phyloP scores from a whole-genome alignment of 2,329 filamentous ascomycete genomes.

The Albifimbria verrucaria region DNA sequence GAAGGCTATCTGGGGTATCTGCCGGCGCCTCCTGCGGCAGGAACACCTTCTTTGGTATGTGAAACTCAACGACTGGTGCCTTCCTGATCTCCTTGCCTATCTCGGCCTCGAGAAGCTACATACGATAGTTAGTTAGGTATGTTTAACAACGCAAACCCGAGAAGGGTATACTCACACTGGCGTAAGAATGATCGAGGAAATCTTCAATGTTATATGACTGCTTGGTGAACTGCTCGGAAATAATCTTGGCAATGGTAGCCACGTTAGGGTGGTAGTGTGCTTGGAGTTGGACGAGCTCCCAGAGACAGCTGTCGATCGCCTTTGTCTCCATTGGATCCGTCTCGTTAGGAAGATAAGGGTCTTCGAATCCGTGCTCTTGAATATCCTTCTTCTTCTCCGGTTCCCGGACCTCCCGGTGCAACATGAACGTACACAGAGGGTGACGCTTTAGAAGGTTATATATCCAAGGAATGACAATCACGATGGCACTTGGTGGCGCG shows the following conservation, averaged over 20 bases:
- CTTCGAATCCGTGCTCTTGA: slow-evolving; percentile 57
- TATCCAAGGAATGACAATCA: slow-evolving; percentile 85
- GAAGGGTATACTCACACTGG: slow-evolving; percentile 55
- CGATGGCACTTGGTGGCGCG: slow-evolving; percentile 84
- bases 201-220: slow-evolving; percentile 93
- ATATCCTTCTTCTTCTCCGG: slow-evolving; percentile 55
- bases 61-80: slow-evolving; percentile 83
- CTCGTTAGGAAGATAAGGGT: slow-evolving; percentile 76
- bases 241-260: slow-evolving; percentile 86
- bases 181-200: slow-evolving; percentile 93
- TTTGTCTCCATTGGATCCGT: slow-evolving; percentile 78
- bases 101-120: slow-evolving; percentile 77
- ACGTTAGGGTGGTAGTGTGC: slow-evolving; percentile 97
- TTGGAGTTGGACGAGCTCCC: slow-evolving; percentile 90
- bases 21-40: slow-evolving; percentile 46
- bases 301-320: slow-evolving; percentile 89
- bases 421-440: slow-evolving; percentile 91
- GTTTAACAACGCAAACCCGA: background rate
- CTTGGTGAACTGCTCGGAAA: slow-evolving; percentile 97
- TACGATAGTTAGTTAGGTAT: slow-evolving; percentile 26
- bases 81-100: slow-evolving; percentile 81
- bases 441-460: slow-evolving; percentile 94
- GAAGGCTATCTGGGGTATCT: slow-evolving; percentile 48
- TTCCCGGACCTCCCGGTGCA: slow-evolving; percentile 71
- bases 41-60: slow-evolving; percentile 86